Evolutionary conservation across 2,329 filamentous ascomycete genomes (phyloP).

Genomic region (Neofusicoccum kwambonambiense): DNA sequence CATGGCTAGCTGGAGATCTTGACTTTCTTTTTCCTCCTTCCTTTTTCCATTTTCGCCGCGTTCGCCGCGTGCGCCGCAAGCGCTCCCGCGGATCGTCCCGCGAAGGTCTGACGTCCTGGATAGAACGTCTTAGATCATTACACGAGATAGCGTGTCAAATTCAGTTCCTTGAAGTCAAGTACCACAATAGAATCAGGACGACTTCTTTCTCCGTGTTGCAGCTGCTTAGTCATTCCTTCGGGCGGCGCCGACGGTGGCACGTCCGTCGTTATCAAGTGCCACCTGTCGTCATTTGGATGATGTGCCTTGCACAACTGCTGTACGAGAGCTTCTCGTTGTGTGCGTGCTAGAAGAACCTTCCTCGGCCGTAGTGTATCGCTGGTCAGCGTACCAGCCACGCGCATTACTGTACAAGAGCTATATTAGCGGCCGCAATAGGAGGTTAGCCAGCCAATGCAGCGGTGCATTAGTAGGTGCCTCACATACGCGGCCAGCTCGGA

Average conservation of each 20-base stretch:
- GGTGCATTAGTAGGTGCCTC: neutral
- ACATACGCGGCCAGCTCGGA: conserved; percentile 4
- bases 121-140: neutral
- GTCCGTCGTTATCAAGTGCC: neutral
- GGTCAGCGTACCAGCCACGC: conserved; percentile 1
- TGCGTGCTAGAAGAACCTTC: neutral
- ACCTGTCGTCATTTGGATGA: neutral
- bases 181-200: neutral
- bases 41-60: neutral
- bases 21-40: neutral
- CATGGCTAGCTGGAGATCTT: neutral
- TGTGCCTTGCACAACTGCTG: neutral
- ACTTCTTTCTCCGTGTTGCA: neutral
- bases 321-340: neutral
- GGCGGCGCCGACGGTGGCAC: neutral
- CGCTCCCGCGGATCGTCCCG: neutral
- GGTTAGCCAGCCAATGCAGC: neutral
- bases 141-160: neutral
- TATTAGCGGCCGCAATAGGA: neutral
- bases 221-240: neutral
- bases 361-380: neutral
- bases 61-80: neutral
- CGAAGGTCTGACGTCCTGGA: neutral
- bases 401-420: neutral
- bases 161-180: neutral